Evolutionary conservation across 441 rosid species (phyloP).

Genomic region (Populus hybrid): DNA sequence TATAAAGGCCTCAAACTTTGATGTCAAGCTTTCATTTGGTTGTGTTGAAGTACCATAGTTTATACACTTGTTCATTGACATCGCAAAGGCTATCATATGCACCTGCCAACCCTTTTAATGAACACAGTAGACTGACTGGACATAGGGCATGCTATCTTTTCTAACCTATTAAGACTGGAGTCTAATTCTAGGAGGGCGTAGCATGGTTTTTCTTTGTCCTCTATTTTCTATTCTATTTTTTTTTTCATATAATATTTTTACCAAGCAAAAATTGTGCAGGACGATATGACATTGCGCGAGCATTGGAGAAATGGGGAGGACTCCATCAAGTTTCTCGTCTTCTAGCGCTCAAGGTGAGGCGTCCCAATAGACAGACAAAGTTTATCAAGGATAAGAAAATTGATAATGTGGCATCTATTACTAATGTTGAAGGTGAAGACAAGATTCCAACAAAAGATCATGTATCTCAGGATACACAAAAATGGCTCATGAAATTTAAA

Average conservation of each 20-base stretch:
- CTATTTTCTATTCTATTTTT: neutral
- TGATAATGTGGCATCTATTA: constrained; percentile 23
- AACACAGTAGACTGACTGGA: neutral
- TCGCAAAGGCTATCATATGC: neutral
- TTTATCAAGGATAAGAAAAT: constrained; percentile 42
- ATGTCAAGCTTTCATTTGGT: neutral
- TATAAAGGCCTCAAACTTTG: neutral
- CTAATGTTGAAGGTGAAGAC: constrained; percentile 29
- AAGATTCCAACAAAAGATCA: constrained; percentile 34
- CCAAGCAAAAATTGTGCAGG: constrained; percentile 35
- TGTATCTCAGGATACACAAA: constrained; percentile 70
- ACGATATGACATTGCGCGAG: constrained; percentile 91
- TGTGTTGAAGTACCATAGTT: neutral
- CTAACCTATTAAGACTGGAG: neutral
- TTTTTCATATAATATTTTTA: neutral
- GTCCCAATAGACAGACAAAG: constrained; percentile 52
- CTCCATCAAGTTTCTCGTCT: constrained; percentile 85
- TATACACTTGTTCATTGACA: neutral
- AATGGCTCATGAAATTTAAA: constrained; percentile 65
- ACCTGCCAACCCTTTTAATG: neutral
- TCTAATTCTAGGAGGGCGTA: neutral
- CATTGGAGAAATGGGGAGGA: constrained; percentile 98
- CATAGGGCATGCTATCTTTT: neutral
- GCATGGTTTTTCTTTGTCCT: neutral
- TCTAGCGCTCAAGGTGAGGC: constrained; percentile 73